A percentile compares a stretch with the other conserved stretches of the same genome.
Conservation (phyloP, 768 basidiomycete species). For the Phaffia tasmanica region DNA sequence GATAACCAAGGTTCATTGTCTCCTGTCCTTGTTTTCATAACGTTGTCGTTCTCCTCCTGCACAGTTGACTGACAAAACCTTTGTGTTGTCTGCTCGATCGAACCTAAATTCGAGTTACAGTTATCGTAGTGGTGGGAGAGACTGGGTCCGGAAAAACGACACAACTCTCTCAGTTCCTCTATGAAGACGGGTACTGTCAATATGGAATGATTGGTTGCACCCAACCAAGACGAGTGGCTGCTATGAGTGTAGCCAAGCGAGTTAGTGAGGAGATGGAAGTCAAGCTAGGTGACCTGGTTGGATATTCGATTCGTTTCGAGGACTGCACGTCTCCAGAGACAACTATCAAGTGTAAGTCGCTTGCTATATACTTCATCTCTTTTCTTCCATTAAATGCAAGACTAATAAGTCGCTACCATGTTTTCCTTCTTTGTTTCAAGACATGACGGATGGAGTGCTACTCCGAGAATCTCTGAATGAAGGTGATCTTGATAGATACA, state of each 20-base stretch:
- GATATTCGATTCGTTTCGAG: slow-evolving; percentile 97
- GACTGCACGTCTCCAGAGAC: slow-evolving; percentile 91
- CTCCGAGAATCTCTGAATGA: slow-evolving; percentile 97
- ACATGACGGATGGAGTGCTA: slow-evolving; percentile 98
- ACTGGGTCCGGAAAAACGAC: slow-evolving; percentile 99
- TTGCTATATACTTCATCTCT: background rate
- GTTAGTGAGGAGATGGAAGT: slow-evolving; percentile 99
- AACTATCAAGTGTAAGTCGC: slow-evolving; percentile 79
- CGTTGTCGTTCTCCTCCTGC: too few relatives aligned
- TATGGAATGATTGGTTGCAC: slow-evolving; percentile 92
- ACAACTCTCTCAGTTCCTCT: slow-evolving; percentile 84
- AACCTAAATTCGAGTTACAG: slow-evolving; percentile 40
- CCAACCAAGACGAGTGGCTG: slow-evolving; percentile 94
- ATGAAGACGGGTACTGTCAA: slow-evolving; percentile 89
- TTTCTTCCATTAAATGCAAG: slow-evolving; percentile 9
- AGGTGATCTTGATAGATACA: slow-evolving; percentile 94
- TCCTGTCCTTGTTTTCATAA: background rate
- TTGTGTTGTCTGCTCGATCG: background rate
- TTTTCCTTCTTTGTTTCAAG: slow-evolving; percentile 40
- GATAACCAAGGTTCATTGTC: slow-evolving; percentile 78
- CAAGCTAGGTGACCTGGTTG: slow-evolving; percentile 79
- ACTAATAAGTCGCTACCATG: background rate
- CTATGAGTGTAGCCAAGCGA: slow-evolving; percentile 99
- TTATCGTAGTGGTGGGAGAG: slow-evolving; percentile 92
- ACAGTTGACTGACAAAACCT: background rate